Conservation (phyloP, 2,329 filamentous ascomycete species). For the Colletotrichum neosansevieriae region DNA sequence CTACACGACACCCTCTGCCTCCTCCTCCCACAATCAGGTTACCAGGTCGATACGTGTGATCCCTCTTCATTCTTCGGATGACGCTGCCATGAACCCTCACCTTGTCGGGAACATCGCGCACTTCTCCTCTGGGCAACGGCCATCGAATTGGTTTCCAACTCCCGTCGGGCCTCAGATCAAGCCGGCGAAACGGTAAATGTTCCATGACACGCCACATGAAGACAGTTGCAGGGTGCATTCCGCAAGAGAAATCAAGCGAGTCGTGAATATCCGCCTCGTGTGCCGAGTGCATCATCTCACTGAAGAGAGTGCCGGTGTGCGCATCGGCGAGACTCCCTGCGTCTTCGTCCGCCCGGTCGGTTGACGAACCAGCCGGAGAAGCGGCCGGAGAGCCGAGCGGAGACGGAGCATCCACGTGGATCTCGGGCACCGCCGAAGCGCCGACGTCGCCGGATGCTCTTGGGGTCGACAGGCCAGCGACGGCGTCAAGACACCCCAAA, state of each 20-base stretch:
- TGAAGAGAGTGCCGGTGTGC: conserved; percentile 55
- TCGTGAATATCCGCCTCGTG: conserved; percentile 74
- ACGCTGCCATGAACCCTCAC: conserved; percentile 81
- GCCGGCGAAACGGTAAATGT: conserved; percentile 82
- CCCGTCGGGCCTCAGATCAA: conserved; percentile 80
- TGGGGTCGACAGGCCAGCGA: conserved; percentile 9
- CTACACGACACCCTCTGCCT: conserved; percentile 74
- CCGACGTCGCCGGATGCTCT: background rate
- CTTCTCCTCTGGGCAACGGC: conserved; percentile 83
- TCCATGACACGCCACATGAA: conserved; percentile 83
- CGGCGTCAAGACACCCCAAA: conserved; percentile 68
- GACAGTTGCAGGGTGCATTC: conserved; percentile 67
- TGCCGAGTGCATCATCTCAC: conserved; percentile 68
- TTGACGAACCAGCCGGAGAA: conserved; percentile 1
- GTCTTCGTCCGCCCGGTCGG: conserved; percentile 17
- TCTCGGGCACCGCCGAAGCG: conserved; percentile 47
- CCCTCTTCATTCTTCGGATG: conserved; percentile 75
- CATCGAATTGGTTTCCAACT: conserved; percentile 85
- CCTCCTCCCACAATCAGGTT: conserved; percentile 86
- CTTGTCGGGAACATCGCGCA: conserved; percentile 78
- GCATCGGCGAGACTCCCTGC: background rate
- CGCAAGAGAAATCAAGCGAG: conserved; percentile 74
- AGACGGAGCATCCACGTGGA: conserved; percentile 44
- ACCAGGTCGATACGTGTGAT: conserved; percentile 77
- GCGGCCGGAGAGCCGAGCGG: conserved; percentile 30